These are phyloP conservation scores for Aspergillus arachidicola DNA, from an alignment of 2,329 filamentous ascomycete genomes.

Conservation along the genomic window DNA sequence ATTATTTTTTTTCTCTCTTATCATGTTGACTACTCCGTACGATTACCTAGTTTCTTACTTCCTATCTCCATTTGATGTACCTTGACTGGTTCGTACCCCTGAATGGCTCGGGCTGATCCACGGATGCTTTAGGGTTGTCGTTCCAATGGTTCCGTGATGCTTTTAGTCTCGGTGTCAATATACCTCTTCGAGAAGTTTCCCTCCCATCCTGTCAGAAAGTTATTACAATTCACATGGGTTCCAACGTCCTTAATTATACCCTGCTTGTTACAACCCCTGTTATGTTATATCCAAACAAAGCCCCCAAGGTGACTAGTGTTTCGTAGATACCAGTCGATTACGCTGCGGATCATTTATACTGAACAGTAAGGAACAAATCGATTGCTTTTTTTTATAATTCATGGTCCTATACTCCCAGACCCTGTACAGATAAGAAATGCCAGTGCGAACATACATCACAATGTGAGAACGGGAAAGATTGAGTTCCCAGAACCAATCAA, in stretches of 20 bases:
- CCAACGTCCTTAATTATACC: neutral
- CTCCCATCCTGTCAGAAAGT: neutral
- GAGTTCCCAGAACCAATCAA: neutral
- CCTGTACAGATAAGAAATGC: slow-evolving; percentile 15
- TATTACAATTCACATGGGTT: neutral
- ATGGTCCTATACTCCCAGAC: slow-evolving; percentile 12
- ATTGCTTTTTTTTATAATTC: slow-evolving; percentile 16
- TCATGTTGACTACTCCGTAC: neutral
- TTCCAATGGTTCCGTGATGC: neutral
- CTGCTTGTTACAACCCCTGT: neutral
- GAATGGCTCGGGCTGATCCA: neutral
- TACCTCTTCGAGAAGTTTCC: neutral
- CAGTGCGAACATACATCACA: slow-evolving; percentile 5
- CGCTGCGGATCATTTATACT: neutral
- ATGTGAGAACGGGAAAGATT: neutral
- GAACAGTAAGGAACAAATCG: neutral
- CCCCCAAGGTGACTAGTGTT: neutral
- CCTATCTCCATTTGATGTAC: neutral
- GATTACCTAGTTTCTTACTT: neutral
- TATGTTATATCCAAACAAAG: neutral
- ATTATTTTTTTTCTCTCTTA: neutral
- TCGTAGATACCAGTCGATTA: neutral
- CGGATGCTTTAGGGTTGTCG: slow-evolving; percentile 1
- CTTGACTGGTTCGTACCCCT: neutral
- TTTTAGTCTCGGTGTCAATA: neutral